Evolutionary conservation across 2,329 filamentous ascomycete genomes (phyloP), one percentile per base, ranked within the genome.

Genomic region (Tolypocladium cylindrosporum): DNA sequence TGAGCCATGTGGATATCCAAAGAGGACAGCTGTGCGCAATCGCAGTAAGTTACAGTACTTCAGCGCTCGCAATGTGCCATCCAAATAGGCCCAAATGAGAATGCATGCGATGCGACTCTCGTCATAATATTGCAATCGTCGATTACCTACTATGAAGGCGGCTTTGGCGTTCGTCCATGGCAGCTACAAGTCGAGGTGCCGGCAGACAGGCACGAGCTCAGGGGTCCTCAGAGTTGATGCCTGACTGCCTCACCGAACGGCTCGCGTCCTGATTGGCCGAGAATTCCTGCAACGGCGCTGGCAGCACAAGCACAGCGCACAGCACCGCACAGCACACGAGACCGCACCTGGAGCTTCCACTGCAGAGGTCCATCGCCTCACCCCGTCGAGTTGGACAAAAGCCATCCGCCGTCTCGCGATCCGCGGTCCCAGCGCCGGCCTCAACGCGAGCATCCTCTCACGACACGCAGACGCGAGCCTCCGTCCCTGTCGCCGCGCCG

Each of bases 221-320:
- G 59, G 58, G 60, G 60, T 11, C 16, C 48, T 31, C 19, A 55
- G 45, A 55, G 59, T 73, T 69, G 69, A 64, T 74, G 72, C 71
- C 72, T 73, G 69, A 65, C 64, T 66, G 72, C 72, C 72, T 74
- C 66, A 71, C 57, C 52, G 11, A 52, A 57, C 45, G 39, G 50
- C 56, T 24, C 55, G 43, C 52, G 58, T 19, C 24, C 43, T 70
- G 64, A 72, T 73, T 72, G 66, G 71, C 50, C 61, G 53, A 57
- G 42, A 61, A 58, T 57, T 62, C 55, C 60, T 39, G 41, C 52
- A 54, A 50, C 48, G 10, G 53, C 43, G 43, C 54, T 39, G 21
- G 36, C 51, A 40, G 54, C 54, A 19, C 43, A 24, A 45, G 39
- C 54, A 43, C 4, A 10, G 24, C 16, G 19, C 27, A 39, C 50